Conservation (phyloP, 257 asterid genomes). For the Knoxia roxburghii region DNA sequence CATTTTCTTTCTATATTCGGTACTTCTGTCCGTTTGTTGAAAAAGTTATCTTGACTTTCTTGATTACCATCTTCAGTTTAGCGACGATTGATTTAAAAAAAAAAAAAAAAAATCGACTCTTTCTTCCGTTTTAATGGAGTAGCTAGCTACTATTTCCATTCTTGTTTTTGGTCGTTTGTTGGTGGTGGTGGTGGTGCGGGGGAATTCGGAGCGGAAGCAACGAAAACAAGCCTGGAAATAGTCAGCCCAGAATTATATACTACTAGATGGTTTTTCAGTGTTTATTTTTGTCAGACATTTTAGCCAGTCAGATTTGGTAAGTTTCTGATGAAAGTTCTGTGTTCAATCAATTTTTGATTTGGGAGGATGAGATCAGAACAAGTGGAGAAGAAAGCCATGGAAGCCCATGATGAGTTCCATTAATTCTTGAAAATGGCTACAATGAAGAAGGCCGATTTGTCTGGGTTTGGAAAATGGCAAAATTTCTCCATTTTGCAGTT, state of each 20-base stretch:
- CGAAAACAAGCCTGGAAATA: slow-evolving; percentile 69
- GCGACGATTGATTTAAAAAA: no score
- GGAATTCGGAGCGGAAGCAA: slow-evolving; percentile 27
- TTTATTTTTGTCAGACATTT: no score
- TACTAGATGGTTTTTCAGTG: no score
- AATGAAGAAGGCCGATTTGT: no score
- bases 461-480: no score
- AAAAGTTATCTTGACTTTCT: background rate
- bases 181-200: background rate
- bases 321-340: no score
- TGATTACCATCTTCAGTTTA: background rate
- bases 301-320: no score
- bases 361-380: no score
- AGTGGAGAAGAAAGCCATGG: slow-evolving; percentile 51
- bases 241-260: slow-evolving; percentile 24
- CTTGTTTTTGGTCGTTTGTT: slow-evolving; percentile 40
- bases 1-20: background rate
- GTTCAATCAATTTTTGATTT: no score
- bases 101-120: no score
- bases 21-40: slow-evolving; percentile 6
- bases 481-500: background rate
- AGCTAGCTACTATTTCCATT: slow-evolving; percentile 59
- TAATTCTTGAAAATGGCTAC: no score
- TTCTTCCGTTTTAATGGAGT: background rate
- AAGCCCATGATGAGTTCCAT: slow-evolving; percentile 70